These are phyloP conservation scores for Adansonia rubrostipa DNA, from an alignment of 441 rosid genomes.

Conservation along the genomic window DNA sequence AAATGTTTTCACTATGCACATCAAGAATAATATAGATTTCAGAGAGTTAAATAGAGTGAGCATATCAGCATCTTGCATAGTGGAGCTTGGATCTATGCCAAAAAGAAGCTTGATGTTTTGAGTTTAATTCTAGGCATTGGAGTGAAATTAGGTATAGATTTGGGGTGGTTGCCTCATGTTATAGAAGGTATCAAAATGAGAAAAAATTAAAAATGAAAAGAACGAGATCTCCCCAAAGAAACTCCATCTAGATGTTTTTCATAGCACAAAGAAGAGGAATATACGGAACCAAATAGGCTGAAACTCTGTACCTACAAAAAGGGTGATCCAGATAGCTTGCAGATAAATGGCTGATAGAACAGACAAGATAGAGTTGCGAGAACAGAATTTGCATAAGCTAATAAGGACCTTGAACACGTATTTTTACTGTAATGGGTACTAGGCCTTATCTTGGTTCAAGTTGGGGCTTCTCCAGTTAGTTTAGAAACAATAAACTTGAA, in stretches of 20 bases:
- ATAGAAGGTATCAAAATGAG: background rate
- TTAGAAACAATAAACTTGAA: slow-evolving; percentile 9
- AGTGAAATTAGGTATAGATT: background rate
- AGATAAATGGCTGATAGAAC: background rate
- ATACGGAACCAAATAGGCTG: slow-evolving; percentile 3
- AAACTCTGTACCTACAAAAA: slow-evolving; percentile 1
- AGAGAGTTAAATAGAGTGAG: background rate
- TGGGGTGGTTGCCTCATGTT: background rate
- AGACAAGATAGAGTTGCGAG: background rate
- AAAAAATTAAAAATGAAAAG: background rate
- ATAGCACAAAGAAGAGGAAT: background rate
- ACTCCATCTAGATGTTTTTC: slow-evolving; percentile 4
- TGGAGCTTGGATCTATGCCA: background rate
- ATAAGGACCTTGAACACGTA: background rate
- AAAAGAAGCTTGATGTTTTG: background rate
- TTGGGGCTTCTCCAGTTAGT: background rate
- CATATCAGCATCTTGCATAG: background rate
- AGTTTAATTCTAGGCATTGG: background rate
- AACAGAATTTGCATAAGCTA: slow-evolving; percentile 7
- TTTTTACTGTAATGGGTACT: background rate
- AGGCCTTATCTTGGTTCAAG: slow-evolving; percentile 3
- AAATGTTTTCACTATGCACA: background rate
- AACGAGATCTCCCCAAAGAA: background rate
- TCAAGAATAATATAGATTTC: background rate
- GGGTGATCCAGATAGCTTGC: background rate